Evolutionary conservation across 208 protist species (phyloP).

Genomic region (Acanthamoeba quina): DNA sequence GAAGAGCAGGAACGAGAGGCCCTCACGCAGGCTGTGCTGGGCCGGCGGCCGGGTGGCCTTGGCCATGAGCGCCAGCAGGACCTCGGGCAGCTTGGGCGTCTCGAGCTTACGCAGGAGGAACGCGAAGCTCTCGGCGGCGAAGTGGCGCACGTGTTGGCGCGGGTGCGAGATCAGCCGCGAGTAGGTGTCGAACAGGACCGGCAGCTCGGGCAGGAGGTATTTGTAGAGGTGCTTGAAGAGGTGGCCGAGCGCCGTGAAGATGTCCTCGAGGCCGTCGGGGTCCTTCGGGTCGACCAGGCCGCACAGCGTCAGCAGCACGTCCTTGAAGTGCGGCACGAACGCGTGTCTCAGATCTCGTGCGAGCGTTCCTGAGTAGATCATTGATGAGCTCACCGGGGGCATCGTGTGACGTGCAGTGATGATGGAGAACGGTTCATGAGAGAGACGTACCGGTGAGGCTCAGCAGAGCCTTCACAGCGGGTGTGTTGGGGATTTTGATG

Average conservation of each 20-base stretch:
- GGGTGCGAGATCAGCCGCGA: conserved; percentile 36
- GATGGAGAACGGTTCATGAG: neutral
- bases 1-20: conserved; percentile 61
- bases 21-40: conserved; percentile 44
- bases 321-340: conserved; percentile 61
- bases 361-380: neutral
- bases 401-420: neutral
- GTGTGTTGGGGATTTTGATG: conserved; percentile 36
- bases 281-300: conserved; percentile 68
- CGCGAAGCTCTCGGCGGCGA: conserved; percentile 75
- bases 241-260: conserved; percentile 66
- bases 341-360: conserved; percentile 68
- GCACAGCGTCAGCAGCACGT: conserved; percentile 51
- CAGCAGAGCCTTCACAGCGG: conserved; percentile 16
- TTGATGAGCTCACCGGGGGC: neutral
- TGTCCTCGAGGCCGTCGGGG: conserved; percentile 54
- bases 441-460: neutral
- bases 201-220: conserved; percentile 70
- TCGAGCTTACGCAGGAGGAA: conserved; percentile 75
- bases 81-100: neutral
- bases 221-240: conserved; percentile 77
- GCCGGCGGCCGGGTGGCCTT: conserved; percentile 11
- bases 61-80: conserved; percentile 53
- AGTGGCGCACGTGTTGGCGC: conserved; percentile 26
- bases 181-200: conserved; percentile 63